Evolutionary conservation across 306 rosid genomes (phyloP).

Genomic region (Prinsepia uniflora): DNA sequence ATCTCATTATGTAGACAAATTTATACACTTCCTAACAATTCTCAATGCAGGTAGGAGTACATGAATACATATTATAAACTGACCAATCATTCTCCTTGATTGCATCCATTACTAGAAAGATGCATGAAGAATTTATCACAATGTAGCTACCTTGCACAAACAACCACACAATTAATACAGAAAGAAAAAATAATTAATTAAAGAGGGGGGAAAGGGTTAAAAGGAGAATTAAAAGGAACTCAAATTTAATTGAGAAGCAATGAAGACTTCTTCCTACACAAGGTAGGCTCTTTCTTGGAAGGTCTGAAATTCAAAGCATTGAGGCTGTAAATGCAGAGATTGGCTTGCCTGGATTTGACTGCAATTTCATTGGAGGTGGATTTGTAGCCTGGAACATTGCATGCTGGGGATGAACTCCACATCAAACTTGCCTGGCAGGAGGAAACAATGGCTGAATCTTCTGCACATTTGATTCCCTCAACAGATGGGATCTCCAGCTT

Average conservation of each 20-base stretch:
- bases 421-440: slow-evolving; percentile 73
- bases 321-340: slow-evolving; percentile 84
- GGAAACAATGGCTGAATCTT: slow-evolving; percentile 69
- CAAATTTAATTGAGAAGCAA: no score
- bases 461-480: slow-evolving; percentile 90
- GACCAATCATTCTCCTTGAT: neutral
- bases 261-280: slow-evolving; percentile 45
- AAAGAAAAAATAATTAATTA: neutral
- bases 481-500: slow-evolving; percentile 81
- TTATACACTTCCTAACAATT: no score
- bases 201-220: no score
- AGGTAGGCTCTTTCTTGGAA: slow-evolving; percentile 42
- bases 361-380: slow-evolving; percentile 69
- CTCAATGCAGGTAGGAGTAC: neutral
- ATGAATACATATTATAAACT: neutral
- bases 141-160: neutral
- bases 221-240: no score
- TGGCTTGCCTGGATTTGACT: slow-evolving; percentile 65
- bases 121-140: neutral
- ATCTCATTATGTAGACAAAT: no score
- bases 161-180: slow-evolving; percentile 1
- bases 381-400: slow-evolving; percentile 84
- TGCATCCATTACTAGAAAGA: neutral
- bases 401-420: slow-evolving; percentile 60
- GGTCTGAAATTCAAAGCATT: slow-evolving; percentile 85